Percentiles rank a stretch among this genome's conserved stretches.
phyloP scores from a whole-genome alignment of 2,329 filamentous ascomycete genomes.

The Pyrenophora seminiperda region DNA sequence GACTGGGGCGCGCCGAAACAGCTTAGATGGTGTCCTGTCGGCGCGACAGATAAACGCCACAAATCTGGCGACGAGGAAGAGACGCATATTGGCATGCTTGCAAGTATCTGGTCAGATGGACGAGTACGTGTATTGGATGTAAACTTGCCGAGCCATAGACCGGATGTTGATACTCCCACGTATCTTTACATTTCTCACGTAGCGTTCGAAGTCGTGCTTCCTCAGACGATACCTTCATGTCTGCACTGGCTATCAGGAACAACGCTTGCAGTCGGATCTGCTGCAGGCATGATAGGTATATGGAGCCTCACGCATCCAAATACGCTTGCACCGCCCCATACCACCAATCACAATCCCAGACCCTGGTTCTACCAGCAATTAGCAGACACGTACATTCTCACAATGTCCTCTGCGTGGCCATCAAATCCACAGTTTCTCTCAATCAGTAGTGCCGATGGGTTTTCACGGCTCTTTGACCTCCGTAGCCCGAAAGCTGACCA shows the following conservation, averaged over 20 bases:
- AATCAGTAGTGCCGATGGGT: conserved; percentile 61
- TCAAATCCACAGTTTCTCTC: conserved; percentile 59
- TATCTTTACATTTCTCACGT: conserved; percentile 53
- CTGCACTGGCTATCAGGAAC: conserved; percentile 62
- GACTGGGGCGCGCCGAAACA: conserved; percentile 62
- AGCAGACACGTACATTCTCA: conserved; percentile 55
- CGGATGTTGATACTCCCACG: conserved; percentile 11
- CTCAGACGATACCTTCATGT: conserved; percentile 61
- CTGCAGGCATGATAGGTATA: conserved; percentile 62
- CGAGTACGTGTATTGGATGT: conserved; percentile 60
- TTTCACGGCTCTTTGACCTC: conserved; percentile 61
- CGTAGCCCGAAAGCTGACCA: conserved; percentile 53
- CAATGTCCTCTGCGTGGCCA: conserved; percentile 58
- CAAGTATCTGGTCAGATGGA: conserved; percentile 64
- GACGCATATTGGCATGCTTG: conserved; percentile 58
- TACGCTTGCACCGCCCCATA: conserved; percentile 16
- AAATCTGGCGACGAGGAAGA: conserved; percentile 38
- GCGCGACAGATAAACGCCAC: conserved; percentile 26
- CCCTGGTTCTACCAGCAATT: conserved; percentile 53
- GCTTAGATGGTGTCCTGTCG: conserved; percentile 62
- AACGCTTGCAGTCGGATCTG: conserved; percentile 60
- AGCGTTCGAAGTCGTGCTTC: conserved; percentile 57
- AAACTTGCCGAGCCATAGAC: conserved; percentile 17
- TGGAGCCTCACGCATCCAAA: conserved; percentile 55
- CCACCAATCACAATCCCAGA: conserved; percentile 21